Evolutionary conservation across 805 yeast species (phyloP), one percentile per base, ranked within the genome.

Genomic region (Sugiyamaella floridensis): DNA sequence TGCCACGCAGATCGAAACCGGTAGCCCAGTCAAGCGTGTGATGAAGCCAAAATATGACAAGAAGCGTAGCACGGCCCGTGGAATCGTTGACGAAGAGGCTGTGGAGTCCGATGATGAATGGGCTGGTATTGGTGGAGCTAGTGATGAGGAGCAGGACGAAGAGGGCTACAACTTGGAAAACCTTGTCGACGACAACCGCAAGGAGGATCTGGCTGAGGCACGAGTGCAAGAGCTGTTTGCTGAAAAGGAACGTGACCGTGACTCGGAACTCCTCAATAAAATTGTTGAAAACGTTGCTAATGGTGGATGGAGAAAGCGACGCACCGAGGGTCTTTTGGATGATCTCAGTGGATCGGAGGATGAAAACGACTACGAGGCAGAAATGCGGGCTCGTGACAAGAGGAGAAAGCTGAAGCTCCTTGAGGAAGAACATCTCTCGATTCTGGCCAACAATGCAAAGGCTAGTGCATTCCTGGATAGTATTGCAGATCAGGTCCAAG

Each of bases 101-200:
- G 58, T 55, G 18, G 65, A 62, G 47, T 60, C 64, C 3, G 65
- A 62, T 14, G 65, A 62, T 40, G 65, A 62, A 49, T 62, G 64
- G 64, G 64, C 64, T n/a, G 63, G 63, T 2, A 42, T 59, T n/a
- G 65, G 64, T n/a, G 65, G 65, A 4, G 61, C 53, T 22, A 55
- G 59, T 32, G 62, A 57, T 29, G 63, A 59, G 7, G 59, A 57
- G n/a, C 47, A 49, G n/a, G 59, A 49, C 4, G 58, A 53, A 9
- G 58, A 54, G 18, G 55, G 51, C 16, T 54, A 56, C 32, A 53
- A 59, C 41, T 44, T 62, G 40, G 60, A 53, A 18, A 52, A 49
- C 19, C 54, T 62, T 45, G 65, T 62, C 6, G 64, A 62, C 32
- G 63, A 61, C 26, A 42, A 49, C 12, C 40, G 43, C 12, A 48